These are phyloP conservation scores for Pelagophyceae sp. DNA, from an alignment of 352 stramenopile species.

Conservation along the genomic window DNA sequence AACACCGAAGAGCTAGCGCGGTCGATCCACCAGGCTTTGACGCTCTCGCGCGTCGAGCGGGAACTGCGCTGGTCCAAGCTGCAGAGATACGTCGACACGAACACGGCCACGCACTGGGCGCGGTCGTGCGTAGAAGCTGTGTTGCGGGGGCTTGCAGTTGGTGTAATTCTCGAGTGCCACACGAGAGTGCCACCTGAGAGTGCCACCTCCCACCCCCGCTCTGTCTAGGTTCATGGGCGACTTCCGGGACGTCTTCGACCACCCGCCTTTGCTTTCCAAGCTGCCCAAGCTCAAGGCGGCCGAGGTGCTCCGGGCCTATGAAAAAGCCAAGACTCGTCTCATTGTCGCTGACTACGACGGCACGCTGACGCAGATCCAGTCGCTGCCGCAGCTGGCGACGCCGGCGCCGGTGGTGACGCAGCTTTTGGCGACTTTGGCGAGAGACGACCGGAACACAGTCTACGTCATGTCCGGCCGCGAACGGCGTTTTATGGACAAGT, in stretches of 20 bases:
- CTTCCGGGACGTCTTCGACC: slow-evolving; percentile 41
- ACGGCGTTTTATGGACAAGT: slow-evolving; percentile 58
- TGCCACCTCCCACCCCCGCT: too few species aligned
- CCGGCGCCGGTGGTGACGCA: slow-evolving; percentile 44
- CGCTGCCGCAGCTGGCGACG: slow-evolving; percentile 55
- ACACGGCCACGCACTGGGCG: slow-evolving; percentile 70
- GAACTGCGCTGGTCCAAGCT: slow-evolving; percentile 71
- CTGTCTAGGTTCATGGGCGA: too few species aligned
- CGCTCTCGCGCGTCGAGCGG: slow-evolving; percentile 63
- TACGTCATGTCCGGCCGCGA: slow-evolving; percentile 55
- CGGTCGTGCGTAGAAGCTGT: slow-evolving; percentile 61
- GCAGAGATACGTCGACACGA: slow-evolving; percentile 66
- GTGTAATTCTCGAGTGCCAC: too few species aligned
- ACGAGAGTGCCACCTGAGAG: too few species aligned
- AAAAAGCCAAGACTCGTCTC: slow-evolving; percentile 49
- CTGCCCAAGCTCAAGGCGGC: slow-evolving; percentile 29
- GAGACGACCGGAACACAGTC: slow-evolving; percentile 52
- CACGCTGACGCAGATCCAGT: slow-evolving; percentile 53
- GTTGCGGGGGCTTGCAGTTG: too few species aligned
- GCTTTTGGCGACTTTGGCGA: slow-evolving; percentile 45
- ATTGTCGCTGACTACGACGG: slow-evolving; percentile 68
- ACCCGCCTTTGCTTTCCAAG: slow-evolving; percentile 34
- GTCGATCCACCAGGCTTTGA: slow-evolving; percentile 58
- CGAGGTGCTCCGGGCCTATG: slow-evolving; percentile 56
- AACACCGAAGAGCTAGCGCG: slow-evolving; percentile 65